These are phyloP conservation scores for Aspergillus nidulans DNA, from an alignment of 495 filamentous ascomycete genomes.

Conservation along the genomic window DNA sequence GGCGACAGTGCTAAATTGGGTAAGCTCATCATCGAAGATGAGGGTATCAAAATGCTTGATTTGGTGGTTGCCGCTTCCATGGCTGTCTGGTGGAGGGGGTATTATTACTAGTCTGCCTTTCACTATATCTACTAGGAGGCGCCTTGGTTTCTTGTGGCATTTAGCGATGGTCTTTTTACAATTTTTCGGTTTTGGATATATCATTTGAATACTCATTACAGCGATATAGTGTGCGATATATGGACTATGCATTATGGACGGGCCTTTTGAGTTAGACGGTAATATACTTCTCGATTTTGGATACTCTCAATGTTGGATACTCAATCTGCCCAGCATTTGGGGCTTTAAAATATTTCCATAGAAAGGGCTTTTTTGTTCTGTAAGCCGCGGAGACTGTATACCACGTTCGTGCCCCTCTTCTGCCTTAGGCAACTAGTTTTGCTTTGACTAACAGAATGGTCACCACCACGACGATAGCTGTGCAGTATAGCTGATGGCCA, in stretches of 20 bases:
- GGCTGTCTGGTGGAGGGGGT: slow-evolving; percentile 88
- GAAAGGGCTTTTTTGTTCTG: not conserved
- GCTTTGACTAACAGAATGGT: not conserved
- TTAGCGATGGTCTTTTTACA: not conserved
- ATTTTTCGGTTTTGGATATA: not conserved
- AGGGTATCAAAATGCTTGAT: slow-evolving; percentile 94
- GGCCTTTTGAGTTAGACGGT: no score
- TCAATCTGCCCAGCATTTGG: no score
- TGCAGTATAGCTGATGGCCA: not conserved
- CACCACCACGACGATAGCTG: not conserved
- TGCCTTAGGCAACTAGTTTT: not conserved
- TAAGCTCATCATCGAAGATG: slow-evolving; percentile 85
- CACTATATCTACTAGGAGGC: not conserved
- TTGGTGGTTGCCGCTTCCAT: slow-evolving; percentile 86
- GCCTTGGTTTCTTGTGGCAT: not conserved
- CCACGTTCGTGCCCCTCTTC: not conserved
- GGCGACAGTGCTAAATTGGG: slow-evolving; percentile 88
- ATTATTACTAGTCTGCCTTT: slow-evolving; percentile 49
- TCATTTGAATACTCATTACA: not conserved
- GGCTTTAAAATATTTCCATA: no score
- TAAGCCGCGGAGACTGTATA: no score
- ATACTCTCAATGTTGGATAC: no score
- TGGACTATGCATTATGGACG: not conserved
- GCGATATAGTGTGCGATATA: not conserved
- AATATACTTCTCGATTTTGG: no score